Evolutionary conservation across 331 rosid species (phyloP).

Genomic region (Saraca asoca): DNA sequence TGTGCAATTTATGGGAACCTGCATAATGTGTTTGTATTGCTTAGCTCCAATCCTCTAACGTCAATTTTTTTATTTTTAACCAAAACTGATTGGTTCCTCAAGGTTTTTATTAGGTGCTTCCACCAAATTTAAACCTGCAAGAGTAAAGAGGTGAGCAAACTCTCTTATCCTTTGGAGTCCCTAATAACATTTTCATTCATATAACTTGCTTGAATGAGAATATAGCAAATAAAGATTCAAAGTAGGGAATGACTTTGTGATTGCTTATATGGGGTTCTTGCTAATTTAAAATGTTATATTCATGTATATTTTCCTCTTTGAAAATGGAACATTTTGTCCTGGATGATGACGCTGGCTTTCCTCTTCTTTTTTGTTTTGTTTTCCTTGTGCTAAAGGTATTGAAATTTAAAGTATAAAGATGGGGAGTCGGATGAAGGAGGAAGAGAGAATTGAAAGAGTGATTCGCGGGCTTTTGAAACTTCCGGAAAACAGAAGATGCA

Average conservation of each 20-base stretch:
- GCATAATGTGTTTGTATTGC: not conserved
- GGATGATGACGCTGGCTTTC: not conserved
- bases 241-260: not conserved
- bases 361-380: not conserved
- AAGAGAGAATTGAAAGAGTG: constrained; percentile 60
- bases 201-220: not conserved
- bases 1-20: not conserved
- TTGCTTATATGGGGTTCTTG: not conserved
- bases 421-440: constrained; percentile 67
- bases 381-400: constrained; percentile 26
- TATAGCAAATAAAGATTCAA: not conserved
- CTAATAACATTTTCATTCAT: not conserved
- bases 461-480: constrained; percentile 74
- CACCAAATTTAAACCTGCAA: too few relatives aligned
- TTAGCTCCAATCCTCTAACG: not conserved
- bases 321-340: not conserved
- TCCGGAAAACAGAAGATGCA: constrained; percentile 78
- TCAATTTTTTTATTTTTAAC: too few relatives aligned
- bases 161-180: too few relatives aligned
- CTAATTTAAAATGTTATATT: not conserved
- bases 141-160: too few relatives aligned
- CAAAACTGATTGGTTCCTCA: too few relatives aligned
- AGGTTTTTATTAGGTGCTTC: too few relatives aligned
- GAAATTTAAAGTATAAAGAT: constrained; percentile 45
- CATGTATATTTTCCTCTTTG: too few relatives aligned